phyloP scores from a whole-genome alignment of 371 early-diverging fungal species.

The Mucor plumbeus region DNA sequence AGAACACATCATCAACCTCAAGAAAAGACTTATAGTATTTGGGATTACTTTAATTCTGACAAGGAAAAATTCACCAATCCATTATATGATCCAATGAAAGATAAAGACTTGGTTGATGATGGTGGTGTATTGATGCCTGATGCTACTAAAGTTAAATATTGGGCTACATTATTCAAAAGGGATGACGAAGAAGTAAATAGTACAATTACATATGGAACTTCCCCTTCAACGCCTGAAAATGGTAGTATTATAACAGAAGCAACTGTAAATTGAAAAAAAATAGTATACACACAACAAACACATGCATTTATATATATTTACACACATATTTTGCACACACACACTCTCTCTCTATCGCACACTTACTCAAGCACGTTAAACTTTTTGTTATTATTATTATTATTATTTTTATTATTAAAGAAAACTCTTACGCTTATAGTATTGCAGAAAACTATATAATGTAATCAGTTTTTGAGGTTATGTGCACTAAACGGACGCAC shows the following conservation, averaged over 20 bases:
- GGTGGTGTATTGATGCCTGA: slow-evolving; percentile 70
- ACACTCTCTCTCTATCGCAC: neutral
- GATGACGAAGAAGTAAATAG: slow-evolving; percentile 60
- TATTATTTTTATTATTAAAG: no score
- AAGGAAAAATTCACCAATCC: slow-evolving; percentile 57
- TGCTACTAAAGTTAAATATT: slow-evolving; percentile 67
- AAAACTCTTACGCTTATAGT: no score
- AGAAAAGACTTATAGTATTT: slow-evolving; percentile 72
- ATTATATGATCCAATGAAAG: slow-evolving; percentile 58
- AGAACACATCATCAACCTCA: slow-evolving; percentile 48
- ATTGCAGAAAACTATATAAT: no score
- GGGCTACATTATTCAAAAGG: slow-evolving; percentile 72
- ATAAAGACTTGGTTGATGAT: slow-evolving; percentile 53
- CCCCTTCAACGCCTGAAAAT: slow-evolving; percentile 17
- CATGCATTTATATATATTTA: neutral
- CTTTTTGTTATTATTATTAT: no score
- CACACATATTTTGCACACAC: neutral
- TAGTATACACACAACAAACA: neutral
- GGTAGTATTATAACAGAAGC: slow-evolving; percentile 12
- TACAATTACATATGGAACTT: slow-evolving; percentile 29
- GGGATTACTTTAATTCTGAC: slow-evolving; percentile 78
- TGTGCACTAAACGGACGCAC: no score
- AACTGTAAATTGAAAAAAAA: neutral
- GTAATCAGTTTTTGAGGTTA: no score
- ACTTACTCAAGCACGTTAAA: no score